Base-by-base conservation (phyloP, 192 early-diverging fungal species). In the Backusella parvicylindrica region DNA sequence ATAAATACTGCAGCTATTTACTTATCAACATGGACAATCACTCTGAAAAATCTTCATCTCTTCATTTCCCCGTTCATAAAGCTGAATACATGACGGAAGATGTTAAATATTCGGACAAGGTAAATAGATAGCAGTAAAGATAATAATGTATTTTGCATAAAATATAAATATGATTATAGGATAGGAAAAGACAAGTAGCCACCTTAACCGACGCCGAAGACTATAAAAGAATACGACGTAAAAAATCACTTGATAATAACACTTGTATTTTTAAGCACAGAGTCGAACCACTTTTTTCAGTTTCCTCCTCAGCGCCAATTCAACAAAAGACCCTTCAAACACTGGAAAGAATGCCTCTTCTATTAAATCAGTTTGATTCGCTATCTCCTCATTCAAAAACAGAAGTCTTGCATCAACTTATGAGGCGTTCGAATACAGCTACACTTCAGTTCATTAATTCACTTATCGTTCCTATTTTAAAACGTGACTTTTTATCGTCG, bases 381-480 rank as follows among this genome's bases (percentile, higher is more conserved):
- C 0, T 68, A 12, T n/a, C 66, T 23, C n/a, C 66, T 21, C 66
- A 38, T 12, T 35, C 32, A 21, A 18, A 68, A 68, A 37, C 66
- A 33, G 18, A 33, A 11, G 36, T 21, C 6, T n/a, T 68, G 4
- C n/a, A 37, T 38, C 33, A 36, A 37, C 36, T 68, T 23, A 15
- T 68, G 6, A 33, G 12, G n/a, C 66, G 35, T 2, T 70, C 68
- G 1, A n/a, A 41, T 31, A 41, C 37, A 8, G 26, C 6, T 7
- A 91, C 93, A 1, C 89, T 99, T 75, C 96, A 97, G 81, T 95
- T 95, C 84, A 92, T 95, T 13, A 90, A 90, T 65, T 87, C 91
- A 28, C 82, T 95, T 15, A 90, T 99, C 68, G 83, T 93, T 38
- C 95, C 97, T 1, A 90, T 91, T 15, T 86, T 98, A 76, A 93